Evolutionary conservation across 163 green algal species (phyloP), one percentile per base, ranked within the genome.

Genomic region (Chlorella variabilis): DNA sequence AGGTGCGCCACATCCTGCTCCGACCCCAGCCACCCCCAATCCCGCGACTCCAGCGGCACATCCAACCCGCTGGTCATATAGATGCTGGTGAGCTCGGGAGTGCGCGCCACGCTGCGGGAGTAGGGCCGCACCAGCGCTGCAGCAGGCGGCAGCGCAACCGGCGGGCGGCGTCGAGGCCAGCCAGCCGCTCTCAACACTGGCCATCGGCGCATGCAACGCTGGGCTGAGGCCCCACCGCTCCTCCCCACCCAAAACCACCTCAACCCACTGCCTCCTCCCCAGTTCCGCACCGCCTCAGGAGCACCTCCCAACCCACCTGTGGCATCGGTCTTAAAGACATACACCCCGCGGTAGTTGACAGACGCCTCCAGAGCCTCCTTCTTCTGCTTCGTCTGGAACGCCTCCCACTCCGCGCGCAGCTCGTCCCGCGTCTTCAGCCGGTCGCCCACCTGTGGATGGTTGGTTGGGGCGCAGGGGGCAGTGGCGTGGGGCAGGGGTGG

Each of bases 391-490:
- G 83, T 59, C 68, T 92, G 88, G 75, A 94, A 94, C 41, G 87
- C 81, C 86, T 93, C 88, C 91, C 92, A 96, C 51, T 95, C 86
- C 34, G 81, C 75, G 11, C 86, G 84, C 41, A 94, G 77, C 78
- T 95, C 90, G 3, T 95, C 91, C 48, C 71, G 70, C 17, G 42
- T 85, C n/a, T 87, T 87, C 29, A 94, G 69, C 66, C 88, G 88
- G 20, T 86, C 87, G 56, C 89, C 87, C 17, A 91, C 36, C 69
- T 91, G 76, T n/a, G n/a, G n/a, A 15, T 75, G 87, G 48, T 4
- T 75, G 81, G 27, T 90, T 85, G 4, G 31, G 41, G 23, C 93
- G 86, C 68, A 75, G 42, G 45, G 45, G 23, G 54, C 54, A 63
- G 54, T n/a, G 33, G 15, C 11, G 31, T 27, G 21, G 33, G 23